These are phyloP conservation scores for Leccinum fallax DNA, from an alignment of 1,284 basidiomycete species.

Conservation along the genomic window DNA sequence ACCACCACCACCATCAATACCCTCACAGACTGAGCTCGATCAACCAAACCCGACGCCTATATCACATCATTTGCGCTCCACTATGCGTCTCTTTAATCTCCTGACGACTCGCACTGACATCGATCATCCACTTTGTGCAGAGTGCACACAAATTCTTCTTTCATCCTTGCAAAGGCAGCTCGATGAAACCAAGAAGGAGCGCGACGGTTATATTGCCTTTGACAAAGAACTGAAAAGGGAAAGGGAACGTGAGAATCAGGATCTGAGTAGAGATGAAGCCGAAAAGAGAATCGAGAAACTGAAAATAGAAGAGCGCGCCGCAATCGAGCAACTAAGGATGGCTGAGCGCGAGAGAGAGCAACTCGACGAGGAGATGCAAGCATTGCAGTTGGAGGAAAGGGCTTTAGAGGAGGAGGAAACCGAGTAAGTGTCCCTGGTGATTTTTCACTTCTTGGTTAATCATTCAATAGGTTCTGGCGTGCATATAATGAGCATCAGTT, in stretches of 20 bases:
- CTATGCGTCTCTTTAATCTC: conserved; percentile 75
- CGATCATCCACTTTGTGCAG: conserved; percentile 94
- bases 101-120: conserved; percentile 82
- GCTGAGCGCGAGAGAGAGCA: conserved; percentile 76
- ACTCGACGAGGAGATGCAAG: conserved; percentile 72
- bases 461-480: conserved; percentile 76
- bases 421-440: conserved; percentile 54
- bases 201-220: conserved; percentile 91
- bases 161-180: conserved; percentile 79
- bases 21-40: conserved; percentile 45
- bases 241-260: conserved; percentile 65
- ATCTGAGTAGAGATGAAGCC: conserved; percentile 60
- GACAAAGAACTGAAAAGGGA: conserved; percentile 84
- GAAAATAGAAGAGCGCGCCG: conserved; percentile 71
- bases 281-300: conserved; percentile 74
- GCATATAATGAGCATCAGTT: conserved; percentile 73
- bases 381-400: conserved; percentile 76
- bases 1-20: conserved; percentile 24
- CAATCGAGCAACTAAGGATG: conserved; percentile 72
- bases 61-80: conserved; percentile 76
- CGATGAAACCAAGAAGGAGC: conserved; percentile 88
- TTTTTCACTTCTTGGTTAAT: conserved; percentile 4
- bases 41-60: conserved; percentile 70
- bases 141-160: conserved; percentile 88
- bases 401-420: conserved; percentile 76